Evolutionary conservation across 2,329 filamentous ascomycete genomes (phyloP), one percentile per base, ranked within the genome.

Genomic region (Ophiostoma sp.): DNA sequence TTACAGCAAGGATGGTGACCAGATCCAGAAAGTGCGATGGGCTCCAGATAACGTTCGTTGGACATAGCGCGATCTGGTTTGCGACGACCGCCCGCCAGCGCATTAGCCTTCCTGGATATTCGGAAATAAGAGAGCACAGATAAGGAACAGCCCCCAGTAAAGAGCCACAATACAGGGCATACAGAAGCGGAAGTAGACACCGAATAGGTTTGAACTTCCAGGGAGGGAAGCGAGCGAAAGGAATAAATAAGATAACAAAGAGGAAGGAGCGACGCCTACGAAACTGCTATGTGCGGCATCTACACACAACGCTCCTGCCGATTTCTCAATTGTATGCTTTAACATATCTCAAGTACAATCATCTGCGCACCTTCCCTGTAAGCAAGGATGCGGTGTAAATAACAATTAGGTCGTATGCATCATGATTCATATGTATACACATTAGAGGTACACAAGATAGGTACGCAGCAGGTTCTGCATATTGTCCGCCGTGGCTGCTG

Each of bases 401-500:
- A 27, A 27, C 27, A 27, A 40, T 38, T 5, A 16, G 6, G 14
- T 62, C 8, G 9, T 6, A 7, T 16, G 5, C 12, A 58, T 12
- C 38, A 62, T 40, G 58, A 41, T 36, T 27, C 49, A 60, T 27
- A 2, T 38, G 36, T 11, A 62, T 36, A 38, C 12, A 40, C 16
- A 40, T 62, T 62, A 12, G 27, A 40, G 12, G 38, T 38, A 60
- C 27, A 60, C 18, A 36, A 58, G 11, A 14, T 40, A 63, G 18
- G 18, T 12, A 58, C 18, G 4, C 7, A n/a, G 58, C 42, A 63
- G 5, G 60, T 18, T 41, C 60, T 42, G 60, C 60, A 63, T 63
- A 63, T 63, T 62, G 58, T 62, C 58, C 60, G 16, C 42, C 60
- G 60, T 63, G 60, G 60, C 60, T 40, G 38, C 40, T 63, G 40